phyloP scores from a whole-genome alignment of 495 filamentous ascomycete species.

The Chaetomium tenue region DNA sequence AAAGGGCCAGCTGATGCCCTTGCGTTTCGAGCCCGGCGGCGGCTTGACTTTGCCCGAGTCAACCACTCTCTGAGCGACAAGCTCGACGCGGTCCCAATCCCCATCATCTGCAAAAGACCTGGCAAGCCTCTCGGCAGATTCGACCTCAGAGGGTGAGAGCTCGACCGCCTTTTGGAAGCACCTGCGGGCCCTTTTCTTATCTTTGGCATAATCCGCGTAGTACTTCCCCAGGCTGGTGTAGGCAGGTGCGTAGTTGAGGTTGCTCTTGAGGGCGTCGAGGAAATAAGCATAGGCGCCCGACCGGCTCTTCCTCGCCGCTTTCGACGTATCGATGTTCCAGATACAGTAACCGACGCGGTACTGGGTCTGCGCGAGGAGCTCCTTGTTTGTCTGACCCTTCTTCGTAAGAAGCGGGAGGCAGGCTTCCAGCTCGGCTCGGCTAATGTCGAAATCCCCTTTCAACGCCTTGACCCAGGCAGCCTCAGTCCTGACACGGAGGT shows the following conservation, averaged over 20 bases:
- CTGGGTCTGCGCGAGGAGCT: slow-evolving; percentile 76
- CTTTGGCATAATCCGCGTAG: slow-evolving; percentile 86
- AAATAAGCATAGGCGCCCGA: slow-evolving; percentile 75
- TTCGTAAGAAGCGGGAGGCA: slow-evolving; percentile 61
- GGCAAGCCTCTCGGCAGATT: slow-evolving; percentile 84
- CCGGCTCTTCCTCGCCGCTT: slow-evolving; percentile 68
- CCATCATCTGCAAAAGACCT: slow-evolving; percentile 78
- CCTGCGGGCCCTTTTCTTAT: slow-evolving; percentile 75
- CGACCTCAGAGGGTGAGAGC: slow-evolving; percentile 79
- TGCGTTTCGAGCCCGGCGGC: slow-evolving; percentile 85
- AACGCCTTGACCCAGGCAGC: slow-evolving; percentile 86
- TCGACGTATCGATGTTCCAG: slow-evolving; percentile 76
- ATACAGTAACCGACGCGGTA: slow-evolving; percentile 87
- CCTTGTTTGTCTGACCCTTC: slow-evolving; percentile 51
- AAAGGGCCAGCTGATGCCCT: slow-evolving; percentile 91
- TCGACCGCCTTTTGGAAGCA: slow-evolving; percentile 99
- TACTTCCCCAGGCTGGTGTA: slow-evolving; percentile 95
- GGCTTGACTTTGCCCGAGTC: slow-evolving; percentile 88
- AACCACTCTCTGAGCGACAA: slow-evolving; percentile 83
- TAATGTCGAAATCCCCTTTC: slow-evolving; percentile 66
- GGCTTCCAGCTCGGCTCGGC: slow-evolving; percentile 63
- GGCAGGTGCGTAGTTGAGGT: slow-evolving; percentile 85
- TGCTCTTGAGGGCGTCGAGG: slow-evolving; percentile 76
- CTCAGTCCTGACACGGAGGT: slow-evolving; percentile 76
- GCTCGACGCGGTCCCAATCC: slow-evolving; percentile 96